Evolutionary conservation across 257 asterid genomes (phyloP).

Genomic region (Capsicum baccatum): DNA sequence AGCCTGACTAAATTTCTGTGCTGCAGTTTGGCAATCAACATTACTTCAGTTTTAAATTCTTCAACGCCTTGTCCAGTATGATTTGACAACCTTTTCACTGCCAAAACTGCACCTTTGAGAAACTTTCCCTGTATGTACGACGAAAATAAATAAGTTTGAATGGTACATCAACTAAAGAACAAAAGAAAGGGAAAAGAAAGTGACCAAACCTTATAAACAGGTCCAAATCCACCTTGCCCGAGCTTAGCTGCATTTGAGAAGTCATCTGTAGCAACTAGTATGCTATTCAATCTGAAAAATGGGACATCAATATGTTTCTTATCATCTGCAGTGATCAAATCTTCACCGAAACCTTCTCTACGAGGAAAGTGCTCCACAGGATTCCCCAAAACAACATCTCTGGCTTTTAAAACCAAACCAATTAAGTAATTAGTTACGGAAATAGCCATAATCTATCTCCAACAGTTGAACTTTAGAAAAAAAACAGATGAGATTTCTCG

Average conservation of each 20-base stretch:
- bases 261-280: constrained; percentile 55
- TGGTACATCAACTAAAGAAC: neutral
- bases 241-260: constrained; percentile 59
- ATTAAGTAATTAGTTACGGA: neutral
- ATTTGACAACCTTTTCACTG: constrained; percentile 55
- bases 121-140: constrained; percentile 45
- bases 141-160: neutral
- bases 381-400: constrained; percentile 28
- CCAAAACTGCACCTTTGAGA: constrained; percentile 45
- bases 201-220: constrained; percentile 57
- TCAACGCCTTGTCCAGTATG: constrained; percentile 47
- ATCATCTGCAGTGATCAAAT: constrained; percentile 44
- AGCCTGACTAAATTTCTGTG: constrained; percentile 58
- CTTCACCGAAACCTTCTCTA: constrained; percentile 32
- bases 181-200: neutral
- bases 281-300: constrained; percentile 43
- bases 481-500: neutral
- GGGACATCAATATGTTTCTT: constrained; percentile 45
- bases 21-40: constrained; percentile 54
- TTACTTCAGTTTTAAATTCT: constrained; percentile 54
- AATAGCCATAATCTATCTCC: neutral
- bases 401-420: constrained; percentile 28
- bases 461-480: neutral
- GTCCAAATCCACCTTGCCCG: constrained; percentile 74
- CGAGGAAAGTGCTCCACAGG: constrained; percentile 14